Evolutionary conservation across 805 yeast species (phyloP).

Genomic region (Candida khao-thaluensis): DNA sequence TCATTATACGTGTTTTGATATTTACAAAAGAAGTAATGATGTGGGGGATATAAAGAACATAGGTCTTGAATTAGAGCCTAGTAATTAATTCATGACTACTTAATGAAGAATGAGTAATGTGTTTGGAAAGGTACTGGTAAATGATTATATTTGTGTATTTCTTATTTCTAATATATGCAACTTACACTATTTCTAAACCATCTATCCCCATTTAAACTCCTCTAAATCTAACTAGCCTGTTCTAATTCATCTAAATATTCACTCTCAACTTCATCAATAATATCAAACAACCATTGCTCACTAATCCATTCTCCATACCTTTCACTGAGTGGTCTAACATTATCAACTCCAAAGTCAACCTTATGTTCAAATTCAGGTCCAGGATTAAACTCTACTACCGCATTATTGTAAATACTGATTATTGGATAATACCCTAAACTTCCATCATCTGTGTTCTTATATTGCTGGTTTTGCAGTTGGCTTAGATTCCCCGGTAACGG

Average conservation of each 20-base stretch:
- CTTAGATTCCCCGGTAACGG: constrained; percentile 62
- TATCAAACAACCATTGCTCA: constrained; percentile 80
- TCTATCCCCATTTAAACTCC: too few relatives aligned
- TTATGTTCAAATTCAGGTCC: constrained; percentile 56
- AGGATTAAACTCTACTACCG: constrained; percentile 67
- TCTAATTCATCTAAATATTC: constrained; percentile 50
- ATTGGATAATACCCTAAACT: constrained; percentile 89
- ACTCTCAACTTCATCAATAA: constrained; percentile 79
- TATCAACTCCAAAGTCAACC: constrained; percentile 37
- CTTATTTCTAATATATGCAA: too few relatives aligned
- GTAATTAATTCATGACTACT: too few relatives aligned
- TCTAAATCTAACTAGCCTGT: too few relatives aligned
- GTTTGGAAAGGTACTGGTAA: too few relatives aligned
- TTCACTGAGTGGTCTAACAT: constrained; percentile 45
- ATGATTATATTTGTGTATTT: too few relatives aligned
- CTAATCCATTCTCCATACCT: constrained; percentile 69
- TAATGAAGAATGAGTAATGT: too few relatives aligned
- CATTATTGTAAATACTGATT: constrained; percentile 77
- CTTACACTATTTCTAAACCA: too few relatives aligned
- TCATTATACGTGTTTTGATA: constrained; percentile 48
- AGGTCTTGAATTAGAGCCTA: constrained; percentile 1
- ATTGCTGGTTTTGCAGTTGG: constrained; percentile 39
- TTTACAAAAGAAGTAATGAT: constrained; percentile 33
- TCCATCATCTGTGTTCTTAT: constrained; percentile 68
- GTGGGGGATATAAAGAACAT: constrained; percentile 2